Evolutionary conservation across 768 basidiomycete genomes (phyloP), one percentile per base, ranked within the genome.

Genomic region (Russula abietina): DNA sequence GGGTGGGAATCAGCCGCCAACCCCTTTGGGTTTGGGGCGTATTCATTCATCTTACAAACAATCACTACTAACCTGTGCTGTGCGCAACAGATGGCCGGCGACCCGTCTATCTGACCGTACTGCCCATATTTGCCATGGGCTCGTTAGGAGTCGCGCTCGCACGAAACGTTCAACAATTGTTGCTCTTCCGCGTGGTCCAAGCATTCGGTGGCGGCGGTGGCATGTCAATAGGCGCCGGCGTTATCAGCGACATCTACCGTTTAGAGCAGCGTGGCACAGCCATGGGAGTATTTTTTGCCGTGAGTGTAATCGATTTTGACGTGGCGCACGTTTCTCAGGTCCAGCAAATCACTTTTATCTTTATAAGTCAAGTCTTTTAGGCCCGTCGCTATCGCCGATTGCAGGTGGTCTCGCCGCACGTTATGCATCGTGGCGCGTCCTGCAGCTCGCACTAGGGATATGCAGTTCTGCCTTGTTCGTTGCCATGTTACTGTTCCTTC

Each of bases 191-290:
- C 8, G 79, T 86, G 46, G 65, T 89, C 0, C 88, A 91, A 69
- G 83, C 84, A 0, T 76, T 86, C 46, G 89, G 88, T 19, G 77
- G 83, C 6, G 80, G 84, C 8, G 80, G 81, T 12, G 83, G 78
- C 3, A 69, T 77, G 70, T 81, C 79, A n/a, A 77, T 81, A 57
- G 89, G 80, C 17, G 78, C 79, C 0, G 87, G 80, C 2, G 80
- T 83, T 6, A 83, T 88, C 30, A 84, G 83, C 0, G 87, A 88
- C 67, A 84, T 89, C 3, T 88, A 87, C 71, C 79, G 72, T 55
- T 69, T 86, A 3, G 87, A 88, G 59, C 82, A 87, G 64, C 75
- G 85, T 30, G 79, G 84, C 10, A 75, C 78, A 3, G 84, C 82
- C 0, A 81, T 87, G 76, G 86, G 85, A 0, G 71, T 83, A 1